Percentiles rank a stretch among this genome's conserved stretches.
Conservation (phyloP, 2,329 filamentous ascomycete genomes). For the Cytospora schulzeri region DNA sequence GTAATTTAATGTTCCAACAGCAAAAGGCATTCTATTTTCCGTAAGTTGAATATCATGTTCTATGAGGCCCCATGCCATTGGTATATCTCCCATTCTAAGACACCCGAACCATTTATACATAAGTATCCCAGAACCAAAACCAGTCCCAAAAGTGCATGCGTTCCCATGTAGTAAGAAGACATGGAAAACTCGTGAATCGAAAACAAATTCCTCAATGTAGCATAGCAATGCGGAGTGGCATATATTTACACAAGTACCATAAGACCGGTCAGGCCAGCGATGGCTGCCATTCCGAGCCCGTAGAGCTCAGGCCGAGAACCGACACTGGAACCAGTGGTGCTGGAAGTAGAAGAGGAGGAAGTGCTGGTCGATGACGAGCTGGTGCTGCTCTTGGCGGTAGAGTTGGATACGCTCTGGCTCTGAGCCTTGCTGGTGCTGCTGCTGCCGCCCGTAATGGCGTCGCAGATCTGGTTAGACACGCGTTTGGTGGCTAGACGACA, state of each 20-base stretch:
- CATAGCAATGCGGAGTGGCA: not conserved
- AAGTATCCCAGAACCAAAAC: not conserved
- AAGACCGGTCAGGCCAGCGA: slow-evolving; percentile 22
- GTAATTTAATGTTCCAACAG: not conserved
- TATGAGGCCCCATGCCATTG: not conserved
- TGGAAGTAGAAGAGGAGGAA: slow-evolving; percentile 17
- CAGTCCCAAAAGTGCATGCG: not conserved
- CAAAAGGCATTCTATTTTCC: not conserved
- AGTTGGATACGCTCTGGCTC: not conserved
- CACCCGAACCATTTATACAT: not conserved
- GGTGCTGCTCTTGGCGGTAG: not conserved
- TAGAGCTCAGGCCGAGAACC: slow-evolving; percentile 20
- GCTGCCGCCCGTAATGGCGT: slow-evolving; percentile 10
- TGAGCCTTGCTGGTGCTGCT: not conserved
- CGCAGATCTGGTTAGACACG: slow-evolving; percentile 22
- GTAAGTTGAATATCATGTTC: not conserved
- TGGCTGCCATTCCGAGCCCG: slow-evolving; percentile 23
- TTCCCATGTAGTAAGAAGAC: not conserved
- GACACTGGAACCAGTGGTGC: slow-evolving; percentile 15
- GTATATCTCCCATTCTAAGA: slow-evolving; percentile 4
- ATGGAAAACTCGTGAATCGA: slow-evolving; percentile 9
- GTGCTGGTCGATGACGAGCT: slow-evolving; percentile 5
- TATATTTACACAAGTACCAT: slow-evolving; percentile 14
- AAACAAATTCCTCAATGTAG: not conserved
- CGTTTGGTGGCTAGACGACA: slow-evolving; percentile 16